Conservation (phyloP, 2,329 filamentous ascomycete genomes). For the Hymenoscyphus albidus region DNA sequence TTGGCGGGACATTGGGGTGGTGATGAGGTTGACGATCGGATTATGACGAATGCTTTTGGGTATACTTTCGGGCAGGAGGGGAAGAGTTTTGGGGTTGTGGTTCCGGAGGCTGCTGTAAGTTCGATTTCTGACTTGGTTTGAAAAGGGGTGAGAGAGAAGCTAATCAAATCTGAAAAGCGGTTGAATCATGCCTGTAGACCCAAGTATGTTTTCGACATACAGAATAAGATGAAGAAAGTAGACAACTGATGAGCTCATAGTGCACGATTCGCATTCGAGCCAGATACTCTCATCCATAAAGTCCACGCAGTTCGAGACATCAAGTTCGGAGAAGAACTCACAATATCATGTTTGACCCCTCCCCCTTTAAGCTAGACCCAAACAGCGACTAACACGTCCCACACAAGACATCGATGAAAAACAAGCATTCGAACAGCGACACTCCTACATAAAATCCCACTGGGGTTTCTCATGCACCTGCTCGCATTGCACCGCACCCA, state of each 20-base stretch:
- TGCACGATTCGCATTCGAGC: slow-evolving; percentile 17
- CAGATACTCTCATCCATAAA: slow-evolving; percentile 13
- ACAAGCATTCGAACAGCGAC: slow-evolving; percentile 4
- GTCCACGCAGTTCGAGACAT: slow-evolving; percentile 18
- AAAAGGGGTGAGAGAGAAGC: too few species aligned
- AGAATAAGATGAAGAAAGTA: neutral
- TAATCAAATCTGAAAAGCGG: neutral
- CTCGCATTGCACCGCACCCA: slow-evolving; percentile 9
- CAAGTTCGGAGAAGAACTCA: slow-evolving; percentile 17
- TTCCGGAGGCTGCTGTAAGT: slow-evolving; percentile 17
- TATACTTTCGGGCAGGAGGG: slow-evolving; percentile 8
- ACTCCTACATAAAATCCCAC: slow-evolving; percentile 9
- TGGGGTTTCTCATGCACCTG: slow-evolving; percentile 20
- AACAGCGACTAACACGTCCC: neutral
- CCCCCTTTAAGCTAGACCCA: too few species aligned
- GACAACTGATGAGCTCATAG: neutral
- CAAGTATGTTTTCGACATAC: slow-evolving; percentile 3
- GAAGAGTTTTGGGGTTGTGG: slow-evolving; percentile 11
- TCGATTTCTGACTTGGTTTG: neutral
- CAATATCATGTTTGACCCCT: slow-evolving; percentile 11
- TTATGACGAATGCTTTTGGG: slow-evolving; percentile 17
- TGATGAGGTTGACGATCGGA: slow-evolving; percentile 14
- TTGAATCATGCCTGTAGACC: slow-evolving; percentile 21
- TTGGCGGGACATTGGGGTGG: slow-evolving; percentile 16
- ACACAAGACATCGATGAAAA: slow-evolving; percentile 16